These are phyloP conservation scores for Theobroma cacao DNA, from an alignment of 345 rosid species.

Conservation along the genomic window DNA sequence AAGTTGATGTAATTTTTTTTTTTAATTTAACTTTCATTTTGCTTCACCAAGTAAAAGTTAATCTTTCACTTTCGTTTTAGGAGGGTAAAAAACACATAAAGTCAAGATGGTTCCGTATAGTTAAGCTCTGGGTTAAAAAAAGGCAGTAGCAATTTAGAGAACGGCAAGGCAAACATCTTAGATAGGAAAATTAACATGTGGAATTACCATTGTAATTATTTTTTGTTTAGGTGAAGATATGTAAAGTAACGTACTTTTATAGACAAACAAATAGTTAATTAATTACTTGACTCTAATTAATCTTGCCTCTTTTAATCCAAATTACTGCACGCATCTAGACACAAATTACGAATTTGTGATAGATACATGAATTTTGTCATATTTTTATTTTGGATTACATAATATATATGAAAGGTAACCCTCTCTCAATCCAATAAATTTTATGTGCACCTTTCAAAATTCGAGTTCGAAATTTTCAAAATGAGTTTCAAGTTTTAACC, in stretches of 20 bases:
- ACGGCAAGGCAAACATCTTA: slow-evolving; percentile 4
- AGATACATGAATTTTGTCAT: background rate
- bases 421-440: no score
- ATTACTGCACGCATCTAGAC: background rate
- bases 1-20: background rate
- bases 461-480: no score
- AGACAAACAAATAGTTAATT: background rate
- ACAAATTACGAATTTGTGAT: background rate
- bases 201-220: background rate
- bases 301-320: background rate
- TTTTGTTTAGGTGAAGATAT: background rate
- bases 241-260: background rate
- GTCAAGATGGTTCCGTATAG: slow-evolving; percentile 5
- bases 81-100: background rate
- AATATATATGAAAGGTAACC: no score
- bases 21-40: background rate
- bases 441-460: no score
- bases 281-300: background rate
- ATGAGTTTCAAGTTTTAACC: no score
- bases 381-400: no score
- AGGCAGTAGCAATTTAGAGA: background rate
- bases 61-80: background rate
- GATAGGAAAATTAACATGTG: slow-evolving; percentile 8
- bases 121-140: background rate
- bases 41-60: background rate